Conservation (phyloP, 805 yeast genomes). For the Monosporozyma servazzii region DNA sequence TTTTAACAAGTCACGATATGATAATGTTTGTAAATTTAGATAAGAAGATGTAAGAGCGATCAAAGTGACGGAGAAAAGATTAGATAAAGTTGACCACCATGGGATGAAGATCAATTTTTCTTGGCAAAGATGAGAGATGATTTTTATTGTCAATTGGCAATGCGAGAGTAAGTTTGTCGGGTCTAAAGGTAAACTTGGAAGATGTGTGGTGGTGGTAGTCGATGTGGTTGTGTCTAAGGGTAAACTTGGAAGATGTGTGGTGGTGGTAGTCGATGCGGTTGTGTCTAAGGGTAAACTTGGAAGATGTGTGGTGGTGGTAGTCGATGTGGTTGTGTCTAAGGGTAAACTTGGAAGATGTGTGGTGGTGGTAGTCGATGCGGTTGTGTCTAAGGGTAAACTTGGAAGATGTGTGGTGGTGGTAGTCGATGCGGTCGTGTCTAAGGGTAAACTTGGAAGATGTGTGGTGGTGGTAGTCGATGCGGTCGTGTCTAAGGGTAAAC, state of each 20-base stretch:
- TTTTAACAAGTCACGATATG: slow-evolving; percentile 8
- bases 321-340: slow-evolving; percentile 11
- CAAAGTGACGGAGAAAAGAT: slow-evolving; percentile 39
- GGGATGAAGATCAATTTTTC: slow-evolving; percentile 33
- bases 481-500: no score
- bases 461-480: no score
- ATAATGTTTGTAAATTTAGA: slow-evolving; percentile 29
- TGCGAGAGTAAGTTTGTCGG: slow-evolving; percentile 5
- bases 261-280: no score
- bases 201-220: no score
- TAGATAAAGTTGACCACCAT: slow-evolving; percentile 43
- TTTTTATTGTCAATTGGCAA: slow-evolving; percentile 16
- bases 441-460: no score
- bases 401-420: no score
- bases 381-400: slow-evolving; percentile 8
- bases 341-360: not conserved
- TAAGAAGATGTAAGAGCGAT: slow-evolving; percentile 35
- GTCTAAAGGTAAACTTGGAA: slow-evolving; percentile 7
- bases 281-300: slow-evolving; percentile 8
- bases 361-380: no score
- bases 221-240: slow-evolving; percentile 11
- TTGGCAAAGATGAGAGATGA: slow-evolving; percentile 26
- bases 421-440: no score
- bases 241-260: not conserved
- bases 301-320: no score